Evolutionary conservation across 495 filamentous ascomycete genomes (phyloP).

Genomic region (Neurospora tetrasperma): DNA sequence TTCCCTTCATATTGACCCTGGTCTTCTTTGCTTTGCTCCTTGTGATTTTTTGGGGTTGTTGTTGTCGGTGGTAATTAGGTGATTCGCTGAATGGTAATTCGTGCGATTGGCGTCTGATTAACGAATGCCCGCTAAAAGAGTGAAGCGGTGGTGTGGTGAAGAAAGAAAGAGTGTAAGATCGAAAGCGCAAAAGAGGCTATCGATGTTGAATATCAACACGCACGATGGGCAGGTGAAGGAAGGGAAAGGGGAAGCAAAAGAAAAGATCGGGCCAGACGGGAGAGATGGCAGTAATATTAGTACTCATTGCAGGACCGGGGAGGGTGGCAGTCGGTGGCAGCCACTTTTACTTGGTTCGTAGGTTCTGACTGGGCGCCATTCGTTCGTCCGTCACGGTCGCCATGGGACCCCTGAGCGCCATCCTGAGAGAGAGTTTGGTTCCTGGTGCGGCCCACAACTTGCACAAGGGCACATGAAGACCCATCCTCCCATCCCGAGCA

Average conservation of each 20-base stretch:
- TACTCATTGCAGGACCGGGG: conserved; percentile 7
- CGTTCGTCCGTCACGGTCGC: background rate
- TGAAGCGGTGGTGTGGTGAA: conserved; percentile 73
- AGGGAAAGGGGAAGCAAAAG: conserved; percentile 27
- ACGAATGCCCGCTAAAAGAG: conserved; percentile 94
- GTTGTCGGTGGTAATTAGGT: conserved; percentile 15
- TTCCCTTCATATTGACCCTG: conserved; percentile 51
- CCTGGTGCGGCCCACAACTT: background rate
- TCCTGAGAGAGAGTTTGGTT: background rate
- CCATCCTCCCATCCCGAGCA: background rate
- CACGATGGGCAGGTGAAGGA: conserved; percentile 32
- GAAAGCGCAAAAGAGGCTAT: conserved; percentile 45
- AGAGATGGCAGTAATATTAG: conserved; percentile 10
- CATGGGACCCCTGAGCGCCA: background rate
- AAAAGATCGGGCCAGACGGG: conserved; percentile 4
- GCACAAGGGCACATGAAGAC: background rate
- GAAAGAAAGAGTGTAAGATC: conserved; percentile 29
- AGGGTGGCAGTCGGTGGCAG: conserved; percentile 10
- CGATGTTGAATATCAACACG: conserved; percentile 40
- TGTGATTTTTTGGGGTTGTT: background rate
- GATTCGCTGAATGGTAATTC: background rate
- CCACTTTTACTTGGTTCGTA: conserved; percentile 4
- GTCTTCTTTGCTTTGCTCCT: conserved; percentile 1
- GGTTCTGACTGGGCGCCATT: conserved; percentile 14
- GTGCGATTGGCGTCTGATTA: conserved; percentile 23